Evolutionary conservation across 2,329 filamentous ascomycete genomes (phyloP), one percentile per base, ranked within the genome.

Genomic region (Clonostachys chloroleuca): DNA sequence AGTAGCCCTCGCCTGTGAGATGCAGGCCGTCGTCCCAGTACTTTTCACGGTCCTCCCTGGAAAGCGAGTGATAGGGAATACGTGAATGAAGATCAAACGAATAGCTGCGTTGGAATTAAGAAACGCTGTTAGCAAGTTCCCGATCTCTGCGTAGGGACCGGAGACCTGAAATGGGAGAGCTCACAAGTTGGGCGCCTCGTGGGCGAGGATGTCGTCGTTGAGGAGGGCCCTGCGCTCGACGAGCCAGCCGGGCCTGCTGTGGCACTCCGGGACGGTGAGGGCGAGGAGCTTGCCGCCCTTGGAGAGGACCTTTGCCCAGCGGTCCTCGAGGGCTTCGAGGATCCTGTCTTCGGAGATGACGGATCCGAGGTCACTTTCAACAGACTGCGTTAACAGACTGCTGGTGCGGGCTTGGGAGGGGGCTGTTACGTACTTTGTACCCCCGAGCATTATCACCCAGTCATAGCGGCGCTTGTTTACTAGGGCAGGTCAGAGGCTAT

Each of bases 1-100:
- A 73, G 65, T 87, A 86, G 8, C 83, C 83, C 7, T 67, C 70
- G 0, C 67, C 61, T 1, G 75, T 78, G 10, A 85, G 68, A 63
- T 87, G 83, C 18, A 86, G 52, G 16, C 72, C 73, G 62, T 87
- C 83, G 52, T 81, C 73, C 80, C 81, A 86, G 55, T 81, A 77
- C 48, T 64, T 65, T 3, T 66, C 51, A 18, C 71, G 68, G 48
- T 78, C 71, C 1, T 66, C 57, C 8, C 70, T 61, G 3, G 69
- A 57, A 56, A 85, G 72, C 14, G 60, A 56, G 52, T 73, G 70
- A 54, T 75, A 84, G 1, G 81, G 80, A 6, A 86, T 64, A 10
- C 71, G 73, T 24, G 65, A 59, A 54, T 74, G 60, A 17, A 86
- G 70, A 56, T 87, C 81, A 53, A 81, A 80, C 16, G 71, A 62